A percentile compares a stretch with the other conserved stretches of the same genome.
phyloP scores from a whole-genome alignment of 2,329 filamentous ascomycete genomes.

The Pezicula radicicola region DNA sequence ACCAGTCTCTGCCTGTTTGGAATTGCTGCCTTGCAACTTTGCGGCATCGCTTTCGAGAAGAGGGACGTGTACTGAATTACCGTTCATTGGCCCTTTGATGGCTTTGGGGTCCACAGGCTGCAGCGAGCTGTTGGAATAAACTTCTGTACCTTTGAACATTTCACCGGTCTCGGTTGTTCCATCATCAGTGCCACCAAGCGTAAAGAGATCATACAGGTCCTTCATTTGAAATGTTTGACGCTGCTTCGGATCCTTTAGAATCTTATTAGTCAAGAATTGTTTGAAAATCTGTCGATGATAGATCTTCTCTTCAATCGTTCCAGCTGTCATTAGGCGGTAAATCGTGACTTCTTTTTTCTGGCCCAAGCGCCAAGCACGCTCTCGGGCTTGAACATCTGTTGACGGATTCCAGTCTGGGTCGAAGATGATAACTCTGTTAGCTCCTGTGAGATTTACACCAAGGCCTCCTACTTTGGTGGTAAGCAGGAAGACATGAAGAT shows the following conservation, averaged over 20 bases:
- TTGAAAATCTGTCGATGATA: conserved; percentile 99
- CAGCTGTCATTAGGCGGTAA: conserved; percentile 95
- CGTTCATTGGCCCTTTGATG: background rate
- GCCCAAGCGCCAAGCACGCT: conserved; percentile 91
- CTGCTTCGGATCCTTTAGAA: conserved; percentile 90
- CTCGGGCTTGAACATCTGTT: conserved; percentile 90
- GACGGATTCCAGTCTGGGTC: conserved; percentile 99
- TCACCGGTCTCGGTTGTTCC: conserved; percentile 78
- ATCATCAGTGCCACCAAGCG: conserved; percentile 64
- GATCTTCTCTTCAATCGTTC: conserved; percentile 98
- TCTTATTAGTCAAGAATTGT: conserved; percentile 95
- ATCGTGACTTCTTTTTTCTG: conserved; percentile 95
- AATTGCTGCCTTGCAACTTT: too few relatives aligned
- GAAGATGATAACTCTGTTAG: conserved; percentile 94
- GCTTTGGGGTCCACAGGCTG: conserved; percentile 21
- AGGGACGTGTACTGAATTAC: background rate
- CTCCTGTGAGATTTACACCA: conserved; percentile 91
- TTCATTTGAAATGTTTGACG: conserved; percentile 85
- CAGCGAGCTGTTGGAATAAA: conserved; percentile 52
- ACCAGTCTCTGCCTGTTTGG: background rate
- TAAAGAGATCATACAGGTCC: conserved; percentile 91
- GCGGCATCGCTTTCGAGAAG: conserved; percentile 8
- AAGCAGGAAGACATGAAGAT: conserved; percentile 83
- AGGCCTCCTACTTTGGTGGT: conserved; percentile 95
- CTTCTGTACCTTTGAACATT: conserved; percentile 84